These are phyloP conservation scores for Rhypophila decipiens DNA, from an alignment of 495 filamentous ascomycete genomes.

Conservation along the genomic window DNA sequence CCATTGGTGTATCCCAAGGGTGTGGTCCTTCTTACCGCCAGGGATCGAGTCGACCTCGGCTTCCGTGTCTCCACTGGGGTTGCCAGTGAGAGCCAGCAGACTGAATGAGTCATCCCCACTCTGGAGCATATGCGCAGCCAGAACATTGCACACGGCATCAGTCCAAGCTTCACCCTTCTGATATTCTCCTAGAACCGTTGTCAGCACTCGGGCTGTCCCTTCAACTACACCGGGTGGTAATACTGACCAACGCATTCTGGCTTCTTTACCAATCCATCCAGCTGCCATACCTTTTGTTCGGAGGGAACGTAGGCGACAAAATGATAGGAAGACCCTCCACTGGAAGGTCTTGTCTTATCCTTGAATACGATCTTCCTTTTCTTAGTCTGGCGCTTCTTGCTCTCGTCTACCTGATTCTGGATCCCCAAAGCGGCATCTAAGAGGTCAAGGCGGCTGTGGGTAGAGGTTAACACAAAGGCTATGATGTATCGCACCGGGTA, in stretches of 20 bases:
- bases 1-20: conserved; percentile 38
- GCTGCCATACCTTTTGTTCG: conserved; percentile 70
- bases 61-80: conserved; percentile 13
- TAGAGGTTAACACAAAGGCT: conserved; percentile 20
- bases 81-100: conserved; percentile 41
- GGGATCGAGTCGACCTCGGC: conserved; percentile 11
- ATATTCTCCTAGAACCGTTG: conserved; percentile 14
- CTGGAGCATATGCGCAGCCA: conserved; percentile 34
- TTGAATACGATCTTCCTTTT: conserved; percentile 9
- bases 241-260: conserved; percentile 67
- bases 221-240: not conserved
- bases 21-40: conserved; percentile 34
- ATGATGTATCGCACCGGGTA: not conserved
- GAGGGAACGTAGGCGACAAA: conserved; percentile 87
- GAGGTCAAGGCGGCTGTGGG: conserved; percentile 60
- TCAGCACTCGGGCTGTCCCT: not conserved
- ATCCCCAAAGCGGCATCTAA: conserved; percentile 68
- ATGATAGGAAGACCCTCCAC: conserved; percentile 59
- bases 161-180: conserved; percentile 31
- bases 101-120: conserved; percentile 37
- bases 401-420: conserved; percentile 50
- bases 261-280: conserved; percentile 76
- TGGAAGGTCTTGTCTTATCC: conserved; percentile 17
- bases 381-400: conserved; percentile 33
- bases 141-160: conserved; percentile 26